Evolutionary conservation across 139 green algal species (phyloP), one percentile per base, ranked within the genome.

Genomic region (Pedinophyceae sp.): DNA sequence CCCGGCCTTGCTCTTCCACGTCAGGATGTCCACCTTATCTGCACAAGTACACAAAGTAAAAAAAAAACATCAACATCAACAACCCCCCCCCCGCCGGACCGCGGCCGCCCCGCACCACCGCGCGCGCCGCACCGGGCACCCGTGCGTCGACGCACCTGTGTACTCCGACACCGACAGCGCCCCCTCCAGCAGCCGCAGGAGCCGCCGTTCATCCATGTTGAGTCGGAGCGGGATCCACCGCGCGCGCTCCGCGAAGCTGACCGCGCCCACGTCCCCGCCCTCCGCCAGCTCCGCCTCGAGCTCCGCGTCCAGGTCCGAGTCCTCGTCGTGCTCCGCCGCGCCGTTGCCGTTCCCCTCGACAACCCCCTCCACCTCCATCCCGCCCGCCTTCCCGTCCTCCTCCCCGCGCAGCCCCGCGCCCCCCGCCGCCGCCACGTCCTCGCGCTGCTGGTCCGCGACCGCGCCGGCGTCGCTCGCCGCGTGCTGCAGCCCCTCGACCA

Each of bases 141-240:
- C n/a, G n/a, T n/a, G n/a, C n/a, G n/a, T n/a, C n/a, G n/a, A n/a
- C n/a, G n/a, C n/a, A n/a, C n/a, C n/a, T n/a, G 34, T 43, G 76
- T 95, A 96, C 60, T 95, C 85, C 59, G 56, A 78, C 4, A 97
- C 88, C 27, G 78, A 75, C 18, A 97, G 67, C 24, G 49, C 49
- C 13, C 34, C 34, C 7, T 95, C 85, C 15, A 95, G 63, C 47
- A 93, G 69, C 38, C 80, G 68, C 50, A 95, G 74, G 49, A 84
- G 54, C 29, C 78, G 74, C 1, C 87, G 67, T 61, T 95, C 83
- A 20, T 78, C 67, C 20, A 73, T 55, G 30, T 54, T 63, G 28
- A 95, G 70, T 2, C 82, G 69, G 61, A 86, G 56, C 2, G 76
- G 77, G 57, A 85, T 86, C 62, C 78, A 84, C 30, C 56, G 65